Evolutionary conservation across 2,329 filamentous ascomycete species (phyloP).

Genomic region (Microcyclosporella mali): DNA sequence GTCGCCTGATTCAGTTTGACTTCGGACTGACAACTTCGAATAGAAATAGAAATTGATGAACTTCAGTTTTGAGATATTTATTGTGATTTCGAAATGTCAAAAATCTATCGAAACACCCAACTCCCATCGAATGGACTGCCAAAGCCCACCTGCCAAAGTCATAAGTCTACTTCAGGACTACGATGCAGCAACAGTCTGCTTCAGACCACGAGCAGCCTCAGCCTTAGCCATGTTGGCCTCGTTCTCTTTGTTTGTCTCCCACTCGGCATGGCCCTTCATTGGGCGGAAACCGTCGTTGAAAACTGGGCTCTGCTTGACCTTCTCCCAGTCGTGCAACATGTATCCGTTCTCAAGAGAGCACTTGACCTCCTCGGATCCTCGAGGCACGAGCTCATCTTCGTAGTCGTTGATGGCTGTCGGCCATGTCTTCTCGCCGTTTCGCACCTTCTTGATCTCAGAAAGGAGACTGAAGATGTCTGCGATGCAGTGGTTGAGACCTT

Average conservation of each 20-base stretch:
- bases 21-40: no score
- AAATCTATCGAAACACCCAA: no score
- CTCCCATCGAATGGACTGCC: no score
- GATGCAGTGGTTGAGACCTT: slow-evolving; percentile 10
- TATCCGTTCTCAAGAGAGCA: slow-evolving; percentile 3
- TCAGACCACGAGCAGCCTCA: no score
- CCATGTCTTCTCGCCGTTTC: background rate
- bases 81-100: no score
- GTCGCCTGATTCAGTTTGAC: no score
- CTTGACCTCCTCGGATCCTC: slow-evolving; percentile 8
- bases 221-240: no score
- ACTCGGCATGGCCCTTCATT: slow-evolving; percentile 7
- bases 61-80: no score
- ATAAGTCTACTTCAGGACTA: no score
- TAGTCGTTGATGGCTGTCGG: slow-evolving; percentile 1
- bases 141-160: no score
- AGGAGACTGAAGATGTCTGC: slow-evolving; percentile 2
- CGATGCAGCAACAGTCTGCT: no score
- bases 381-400: slow-evolving; percentile 4
- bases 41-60: no score
- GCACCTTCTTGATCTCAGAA: background rate
- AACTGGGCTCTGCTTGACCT: slow-evolving; percentile 6
- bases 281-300: slow-evolving; percentile 7
- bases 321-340: slow-evolving; percentile 10
- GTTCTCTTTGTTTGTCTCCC: background rate